A percentile compares a stretch with the other conserved stretches of the same genome.
These are phyloP conservation scores for Truncatella angustata DNA, from an alignment of 2,329 filamentous ascomycete species.

Conservation along the genomic window DNA sequence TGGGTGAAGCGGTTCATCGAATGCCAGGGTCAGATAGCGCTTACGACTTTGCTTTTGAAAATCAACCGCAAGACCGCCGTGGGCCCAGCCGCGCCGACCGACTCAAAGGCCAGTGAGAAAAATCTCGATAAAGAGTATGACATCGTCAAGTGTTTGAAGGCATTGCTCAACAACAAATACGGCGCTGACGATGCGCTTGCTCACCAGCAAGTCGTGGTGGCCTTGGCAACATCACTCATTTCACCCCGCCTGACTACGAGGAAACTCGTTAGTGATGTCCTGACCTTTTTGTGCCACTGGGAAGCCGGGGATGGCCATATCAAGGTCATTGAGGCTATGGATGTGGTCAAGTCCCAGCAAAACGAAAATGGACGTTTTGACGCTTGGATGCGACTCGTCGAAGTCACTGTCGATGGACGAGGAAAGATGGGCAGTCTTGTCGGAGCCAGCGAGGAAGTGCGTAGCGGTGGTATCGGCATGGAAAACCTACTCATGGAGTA, in stretches of 20 bases:
- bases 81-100: slow-evolving; percentile 64
- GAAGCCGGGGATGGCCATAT: slow-evolving; percentile 80
- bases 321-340: slow-evolving; percentile 91
- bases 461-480: slow-evolving; percentile 95
- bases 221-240: slow-evolving; percentile 81
- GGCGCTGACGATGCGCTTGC: slow-evolving; percentile 91
- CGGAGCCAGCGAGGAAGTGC: slow-evolving; percentile 92
- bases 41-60: slow-evolving; percentile 90
- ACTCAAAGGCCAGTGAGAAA: slow-evolving; percentile 62
- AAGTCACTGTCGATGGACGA: slow-evolving; percentile 93
- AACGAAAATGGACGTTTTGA: slow-evolving; percentile 95
- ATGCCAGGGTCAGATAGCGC: slow-evolving; percentile 91
- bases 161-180: slow-evolving; percentile 98
- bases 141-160: slow-evolving; percentile 96
- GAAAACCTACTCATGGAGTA: slow-evolving; percentile 99
- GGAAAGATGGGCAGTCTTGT: slow-evolving; percentile 99
- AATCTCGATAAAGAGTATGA: slow-evolving; percentile 92
- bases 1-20: slow-evolving; percentile 98
- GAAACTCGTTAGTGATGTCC: slow-evolving; percentile 91
- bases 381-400: slow-evolving; percentile 97
- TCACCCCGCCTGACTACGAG: slow-evolving; percentile 87
- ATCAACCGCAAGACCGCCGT: slow-evolving; percentile 84
- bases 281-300: slow-evolving; percentile 97
- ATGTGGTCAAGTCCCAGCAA: slow-evolving; percentile 82
- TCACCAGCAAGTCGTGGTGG: slow-evolving; percentile 87